Evolutionary conservation across 768 basidiomycete genomes (phyloP).

Genomic region (Plicaturopsis crispa): DNA sequence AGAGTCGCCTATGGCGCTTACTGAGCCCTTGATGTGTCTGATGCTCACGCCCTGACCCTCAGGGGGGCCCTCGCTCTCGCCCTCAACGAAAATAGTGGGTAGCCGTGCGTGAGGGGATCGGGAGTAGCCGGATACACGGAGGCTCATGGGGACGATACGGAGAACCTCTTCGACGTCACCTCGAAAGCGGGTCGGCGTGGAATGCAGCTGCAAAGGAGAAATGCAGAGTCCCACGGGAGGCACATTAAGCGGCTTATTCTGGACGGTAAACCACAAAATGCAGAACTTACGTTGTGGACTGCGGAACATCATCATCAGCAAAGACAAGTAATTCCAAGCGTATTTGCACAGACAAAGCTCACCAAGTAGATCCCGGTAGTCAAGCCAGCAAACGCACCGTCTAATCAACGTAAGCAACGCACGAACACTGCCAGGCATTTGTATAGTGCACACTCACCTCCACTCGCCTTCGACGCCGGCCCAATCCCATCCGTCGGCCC

Average conservation of each 20-base stretch:
- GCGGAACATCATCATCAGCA: neutral
- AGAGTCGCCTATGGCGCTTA: slow-evolving; percentile 41
- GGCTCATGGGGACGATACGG: slow-evolving; percentile 44
- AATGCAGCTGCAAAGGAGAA: neutral
- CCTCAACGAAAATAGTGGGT: slow-evolving; percentile 45
- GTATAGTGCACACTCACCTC: slow-evolving; percentile 39
- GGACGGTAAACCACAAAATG: too few relatives aligned
- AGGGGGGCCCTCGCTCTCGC: slow-evolving; percentile 34
- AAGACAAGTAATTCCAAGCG: neutral
- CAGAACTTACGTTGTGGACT: slow-evolving; percentile 31
- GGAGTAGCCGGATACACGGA: slow-evolving; percentile 33
- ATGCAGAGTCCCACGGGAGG: too few relatives aligned
- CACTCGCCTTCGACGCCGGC: slow-evolving; percentile 47
- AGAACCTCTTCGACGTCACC: slow-evolving; percentile 33
- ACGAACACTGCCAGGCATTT: too few relatives aligned
- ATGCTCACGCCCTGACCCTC: slow-evolving; percentile 19
- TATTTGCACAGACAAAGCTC: slow-evolving; percentile 13
- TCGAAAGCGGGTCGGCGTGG: slow-evolving; percentile 17
- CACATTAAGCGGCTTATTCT: too few relatives aligned
- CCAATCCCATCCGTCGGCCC: slow-evolving; percentile 49
- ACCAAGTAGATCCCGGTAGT: slow-evolving; percentile 48
- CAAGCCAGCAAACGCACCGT: slow-evolving; percentile 52
- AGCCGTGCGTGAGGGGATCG: slow-evolving; percentile 24
- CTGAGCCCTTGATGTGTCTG: slow-evolving; percentile 32
- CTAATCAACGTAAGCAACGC: too few relatives aligned